These are phyloP conservation scores for Trichoderma sp. DNA, from an alignment of 2,329 filamentous ascomycete genomes.

Conservation along the genomic window DNA sequence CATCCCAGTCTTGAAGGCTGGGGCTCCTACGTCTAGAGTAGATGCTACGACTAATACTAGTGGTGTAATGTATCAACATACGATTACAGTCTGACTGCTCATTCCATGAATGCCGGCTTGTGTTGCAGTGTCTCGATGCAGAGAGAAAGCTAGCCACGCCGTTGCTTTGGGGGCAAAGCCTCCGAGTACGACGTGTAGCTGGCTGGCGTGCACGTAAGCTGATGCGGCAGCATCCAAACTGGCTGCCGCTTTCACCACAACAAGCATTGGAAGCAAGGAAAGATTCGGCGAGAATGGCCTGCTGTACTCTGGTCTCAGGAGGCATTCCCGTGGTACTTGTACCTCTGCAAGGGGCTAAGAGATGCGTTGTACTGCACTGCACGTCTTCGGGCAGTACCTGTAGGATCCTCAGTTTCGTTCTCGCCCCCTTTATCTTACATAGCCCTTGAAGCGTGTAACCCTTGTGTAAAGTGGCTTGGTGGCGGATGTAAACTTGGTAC, in stretches of 20 bases:
- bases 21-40: background rate
- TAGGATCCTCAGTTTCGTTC: background rate
- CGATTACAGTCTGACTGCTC: background rate
- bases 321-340: background rate
- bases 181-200: background rate
- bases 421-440: background rate
- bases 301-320: background rate
- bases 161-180: background rate
- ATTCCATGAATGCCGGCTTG: background rate
- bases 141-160: background rate
- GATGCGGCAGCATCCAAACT: background rate
- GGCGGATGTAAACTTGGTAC: background rate
- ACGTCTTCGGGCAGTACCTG: background rate
- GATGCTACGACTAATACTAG: background rate
- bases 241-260: background rate
- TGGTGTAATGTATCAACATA: background rate
- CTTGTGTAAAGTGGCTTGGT: background rate
- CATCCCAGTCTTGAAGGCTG: background rate
- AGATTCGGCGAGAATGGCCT: background rate
- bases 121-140: background rate
- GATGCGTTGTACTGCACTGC: background rate
- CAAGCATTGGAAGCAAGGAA: background rate
- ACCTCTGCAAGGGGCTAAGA: background rate
- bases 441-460: background rate
- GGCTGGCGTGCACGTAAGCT: constrained; percentile 10